A percentile compares a stretch with the other conserved stretches of the same genome.
These are phyloP conservation scores for Chrysoporthe austroafricana DNA, from an alignment of 2,329 filamentous ascomycete species.

Conservation along the genomic window DNA sequence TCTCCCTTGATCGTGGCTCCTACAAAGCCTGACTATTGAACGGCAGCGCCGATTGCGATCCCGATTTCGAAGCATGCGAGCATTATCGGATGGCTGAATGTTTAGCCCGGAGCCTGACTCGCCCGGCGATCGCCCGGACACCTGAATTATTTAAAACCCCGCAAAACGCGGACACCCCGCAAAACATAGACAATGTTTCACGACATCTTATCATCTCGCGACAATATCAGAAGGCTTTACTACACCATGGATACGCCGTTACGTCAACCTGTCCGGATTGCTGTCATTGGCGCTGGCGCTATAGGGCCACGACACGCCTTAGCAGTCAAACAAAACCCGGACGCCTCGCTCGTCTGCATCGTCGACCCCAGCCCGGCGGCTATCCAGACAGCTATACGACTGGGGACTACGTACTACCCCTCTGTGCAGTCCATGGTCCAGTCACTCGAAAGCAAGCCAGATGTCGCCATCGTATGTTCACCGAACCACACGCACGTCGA, in stretches of 20 bases:
- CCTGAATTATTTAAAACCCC: background rate
- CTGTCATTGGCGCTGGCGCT: slow-evolving; percentile 39
- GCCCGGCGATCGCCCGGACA: background rate
- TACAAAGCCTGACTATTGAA: too few relatives aligned
- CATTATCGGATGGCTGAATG: background rate
- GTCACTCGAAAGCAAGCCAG: slow-evolving; percentile 42
- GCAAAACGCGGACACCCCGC: background rate
- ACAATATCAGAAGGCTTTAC: too few relatives aligned
- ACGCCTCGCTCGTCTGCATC: slow-evolving; percentile 36
- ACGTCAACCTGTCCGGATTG: slow-evolving; percentile 27
- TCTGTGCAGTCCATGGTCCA: slow-evolving; percentile 48
- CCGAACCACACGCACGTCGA: slow-evolving; percentile 62
- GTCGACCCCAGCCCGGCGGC: slow-evolving; percentile 37
- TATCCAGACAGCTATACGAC: slow-evolving; percentile 31
- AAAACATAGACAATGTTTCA: background rate
- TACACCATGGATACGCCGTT: background rate
- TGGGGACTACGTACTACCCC: slow-evolving; percentile 32
- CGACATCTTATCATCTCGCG: background rate
- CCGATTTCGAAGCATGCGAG: too few relatives aligned
- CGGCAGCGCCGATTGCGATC: too few relatives aligned
- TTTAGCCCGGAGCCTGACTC: background rate
- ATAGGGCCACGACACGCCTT: slow-evolving; percentile 40
- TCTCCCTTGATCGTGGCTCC: too few relatives aligned
- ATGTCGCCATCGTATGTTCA: slow-evolving; percentile 62
- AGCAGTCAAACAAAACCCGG: slow-evolving; percentile 33